A percentile compares a stretch with the other conserved stretches of the same genome.
These are phyloP conservation scores for Allantophomopsis lycopodina DNA, from an alignment of 2,329 filamentous ascomycete genomes.

Conservation along the genomic window DNA sequence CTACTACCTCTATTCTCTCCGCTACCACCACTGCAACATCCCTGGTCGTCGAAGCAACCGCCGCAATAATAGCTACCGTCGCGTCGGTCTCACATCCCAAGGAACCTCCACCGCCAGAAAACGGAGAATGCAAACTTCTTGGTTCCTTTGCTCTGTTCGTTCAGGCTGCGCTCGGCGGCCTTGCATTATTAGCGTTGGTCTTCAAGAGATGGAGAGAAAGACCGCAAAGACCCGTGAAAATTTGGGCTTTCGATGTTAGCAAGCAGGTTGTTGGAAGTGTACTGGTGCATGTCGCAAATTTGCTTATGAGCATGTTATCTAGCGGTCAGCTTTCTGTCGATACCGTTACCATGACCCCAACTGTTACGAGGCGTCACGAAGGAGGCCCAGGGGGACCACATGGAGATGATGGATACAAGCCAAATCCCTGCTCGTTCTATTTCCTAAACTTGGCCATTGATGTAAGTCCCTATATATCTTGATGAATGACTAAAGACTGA, in stretches of 20 bases:
- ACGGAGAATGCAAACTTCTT: conserved; percentile 73
- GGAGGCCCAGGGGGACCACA: conserved; percentile 20
- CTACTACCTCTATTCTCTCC: conserved; percentile 9
- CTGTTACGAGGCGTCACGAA: conserved; percentile 13
- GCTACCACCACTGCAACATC: conserved; percentile 16
- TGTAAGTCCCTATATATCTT: conserved; percentile 40
- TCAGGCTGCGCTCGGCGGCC: conserved; percentile 69
- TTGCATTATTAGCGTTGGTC: conserved; percentile 77
- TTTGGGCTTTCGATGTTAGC: conserved; percentile 95
- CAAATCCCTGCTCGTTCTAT: conserved; percentile 96
- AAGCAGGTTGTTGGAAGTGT: conserved; percentile 95
- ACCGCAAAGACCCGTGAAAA: conserved; percentile 82
- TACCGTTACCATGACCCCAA: conserved; percentile 7
- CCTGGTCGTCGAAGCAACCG: no score
- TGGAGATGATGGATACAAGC: conserved; percentile 35
- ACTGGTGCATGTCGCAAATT: conserved; percentile 80
- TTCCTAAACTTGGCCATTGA: conserved; percentile 89
- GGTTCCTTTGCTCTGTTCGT: conserved; percentile 86
- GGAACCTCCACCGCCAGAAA: conserved; percentile 13
- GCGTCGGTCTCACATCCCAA: conserved; percentile 15
- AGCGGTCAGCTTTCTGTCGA: conserved; percentile 64
- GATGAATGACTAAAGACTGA: conserved; percentile 7
- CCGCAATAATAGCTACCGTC: conserved; percentile 9
- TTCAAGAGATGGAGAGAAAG: conserved; percentile 89
- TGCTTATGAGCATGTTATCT: conserved; percentile 93